Evolutionary conservation across 2,329 filamentous ascomycete genomes (phyloP), one percentile per base, ranked within the genome.

Genomic region (Amauroascus niger): DNA sequence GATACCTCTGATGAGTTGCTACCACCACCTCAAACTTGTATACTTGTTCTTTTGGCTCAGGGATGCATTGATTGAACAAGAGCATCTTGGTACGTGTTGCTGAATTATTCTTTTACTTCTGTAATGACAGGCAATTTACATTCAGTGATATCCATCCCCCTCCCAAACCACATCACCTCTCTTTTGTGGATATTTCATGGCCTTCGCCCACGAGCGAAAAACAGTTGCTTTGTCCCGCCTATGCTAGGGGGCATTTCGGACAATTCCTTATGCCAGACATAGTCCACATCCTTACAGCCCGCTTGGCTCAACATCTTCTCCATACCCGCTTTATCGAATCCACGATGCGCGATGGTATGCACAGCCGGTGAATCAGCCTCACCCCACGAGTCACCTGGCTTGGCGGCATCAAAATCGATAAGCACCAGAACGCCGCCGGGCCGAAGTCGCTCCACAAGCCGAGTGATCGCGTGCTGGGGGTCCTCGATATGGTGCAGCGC

Each of bases 401-500:
- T 46, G 6, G 40, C 39, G 9, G 22, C 46, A 43, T 54, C 46
- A 39, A 49, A 56, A 52, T 60, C 58, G 32, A 59, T 57, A 8
- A 57, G 44, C 3, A 60, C 45, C 5, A 60, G n/a, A 6, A 28
- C 45, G 2, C 58, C 58, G 7, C 53, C 57, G 14, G 53, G 53
- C 11, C 52, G 45, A 14, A 60, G 39, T 8, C 58, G 52, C 37
- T 57, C 57, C 6, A 52, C 35, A 26, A 59, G 11, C 14, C 33
- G 18, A 14, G 51, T 53, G 24, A 59, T 30, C 6, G 50, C 24
- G 7, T 16, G 16, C 33, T 54, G 48, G 20, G 55, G 53, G 18
- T 60, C 40, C 16, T 50, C 52, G 22, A 60, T 46, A 32, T 60
- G 58, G 35, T 60, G 58, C 28, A 60, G 49, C 14, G 57, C 57